These are phyloP conservation scores for Epichloe festucae DNA, from an alignment of 2,329 filamentous ascomycete species.

Conservation along the genomic window DNA sequence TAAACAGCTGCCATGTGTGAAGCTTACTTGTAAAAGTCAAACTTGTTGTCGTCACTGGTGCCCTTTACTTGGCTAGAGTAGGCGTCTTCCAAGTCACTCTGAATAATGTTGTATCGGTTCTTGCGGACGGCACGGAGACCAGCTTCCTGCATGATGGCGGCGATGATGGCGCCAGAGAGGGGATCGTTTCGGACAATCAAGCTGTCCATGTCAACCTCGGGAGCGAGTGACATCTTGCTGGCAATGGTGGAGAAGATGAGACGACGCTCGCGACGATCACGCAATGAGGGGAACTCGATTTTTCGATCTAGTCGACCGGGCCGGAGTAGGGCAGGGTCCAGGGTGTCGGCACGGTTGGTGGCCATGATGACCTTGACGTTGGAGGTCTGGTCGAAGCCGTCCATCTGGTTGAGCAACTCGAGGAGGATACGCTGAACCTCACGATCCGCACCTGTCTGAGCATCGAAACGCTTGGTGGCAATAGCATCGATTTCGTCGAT, in stretches of 20 bases:
- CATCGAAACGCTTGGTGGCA: conserved; percentile 97
- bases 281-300: conserved; percentile 94
- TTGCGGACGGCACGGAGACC: conserved; percentile 87
- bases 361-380: conserved; percentile 99
- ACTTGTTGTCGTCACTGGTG: conserved; percentile 53
- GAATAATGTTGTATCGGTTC: conserved; percentile 99
- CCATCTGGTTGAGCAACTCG: conserved; percentile 98
- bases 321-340: conserved; percentile 87
- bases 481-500: conserved; percentile 99
- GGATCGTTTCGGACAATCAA: conserved; percentile 96
- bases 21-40: conserved; percentile 79
- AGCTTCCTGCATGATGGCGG: conserved; percentile 98
- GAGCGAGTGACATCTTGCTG: conserved; percentile 89
- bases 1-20: too few species aligned
- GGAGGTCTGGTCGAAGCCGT: conserved; percentile 95
- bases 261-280: conserved; percentile 85
- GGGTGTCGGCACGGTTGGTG: conserved; percentile 92
- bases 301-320: conserved; percentile 94
- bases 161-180: conserved; percentile 87
- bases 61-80: conserved; percentile 96
- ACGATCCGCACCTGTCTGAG: conserved; percentile 92
- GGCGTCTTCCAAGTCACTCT: conserved; percentile 89
- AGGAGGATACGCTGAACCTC: conserved; percentile 98
- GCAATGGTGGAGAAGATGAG: conserved; percentile 98
- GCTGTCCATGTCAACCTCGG: conserved; percentile 91